Conservation (phyloP, 116 monocot genomes). For the Iris pallida region DNA sequence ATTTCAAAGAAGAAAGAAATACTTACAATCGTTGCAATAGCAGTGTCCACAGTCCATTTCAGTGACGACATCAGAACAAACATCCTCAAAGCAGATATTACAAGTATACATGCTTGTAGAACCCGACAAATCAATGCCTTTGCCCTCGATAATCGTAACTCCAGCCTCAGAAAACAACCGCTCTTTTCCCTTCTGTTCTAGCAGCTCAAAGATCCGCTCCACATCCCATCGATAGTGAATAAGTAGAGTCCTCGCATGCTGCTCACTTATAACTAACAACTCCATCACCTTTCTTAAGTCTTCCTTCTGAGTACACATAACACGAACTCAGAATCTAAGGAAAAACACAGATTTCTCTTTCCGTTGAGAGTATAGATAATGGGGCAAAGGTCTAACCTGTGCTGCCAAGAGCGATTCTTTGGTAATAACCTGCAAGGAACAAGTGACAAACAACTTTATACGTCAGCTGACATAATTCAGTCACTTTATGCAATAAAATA, state of each 20-base stretch:
- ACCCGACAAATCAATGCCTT: conserved; percentile 3
- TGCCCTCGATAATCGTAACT: conserved; percentile 40
- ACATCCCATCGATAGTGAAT: conserved; percentile 79
- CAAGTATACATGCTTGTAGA: conserved; percentile 36
- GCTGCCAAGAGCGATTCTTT: conserved; percentile 63
- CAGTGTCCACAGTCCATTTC: conserved; percentile 88
- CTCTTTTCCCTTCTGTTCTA: conserved; percentile 57
- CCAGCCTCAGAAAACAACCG: conserved; percentile 76
- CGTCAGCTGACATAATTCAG: too few relatives aligned
- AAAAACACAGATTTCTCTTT: too few relatives aligned
- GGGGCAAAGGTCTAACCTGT: conserved; percentile 35
- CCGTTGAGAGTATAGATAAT: neutral
- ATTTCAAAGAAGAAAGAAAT: neutral
- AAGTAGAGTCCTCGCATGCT: conserved; percentile 60
- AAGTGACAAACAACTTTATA: neutral
- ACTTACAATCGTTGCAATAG: conserved; percentile 75
- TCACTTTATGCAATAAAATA: too few relatives aligned
- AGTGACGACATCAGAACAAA: conserved; percentile 27
- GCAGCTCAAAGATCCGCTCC: conserved; percentile 55
- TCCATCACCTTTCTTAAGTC: conserved; percentile 68
- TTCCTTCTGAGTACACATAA: conserved; percentile 35
- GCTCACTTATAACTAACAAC: conserved; percentile 45
- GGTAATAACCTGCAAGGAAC: conserved; percentile 47
- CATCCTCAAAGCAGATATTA: conserved; percentile 76
- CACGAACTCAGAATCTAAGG: neutral